Conservation (phyloP, 306 rosid genomes). For the Rubus parviflorus region DNA sequence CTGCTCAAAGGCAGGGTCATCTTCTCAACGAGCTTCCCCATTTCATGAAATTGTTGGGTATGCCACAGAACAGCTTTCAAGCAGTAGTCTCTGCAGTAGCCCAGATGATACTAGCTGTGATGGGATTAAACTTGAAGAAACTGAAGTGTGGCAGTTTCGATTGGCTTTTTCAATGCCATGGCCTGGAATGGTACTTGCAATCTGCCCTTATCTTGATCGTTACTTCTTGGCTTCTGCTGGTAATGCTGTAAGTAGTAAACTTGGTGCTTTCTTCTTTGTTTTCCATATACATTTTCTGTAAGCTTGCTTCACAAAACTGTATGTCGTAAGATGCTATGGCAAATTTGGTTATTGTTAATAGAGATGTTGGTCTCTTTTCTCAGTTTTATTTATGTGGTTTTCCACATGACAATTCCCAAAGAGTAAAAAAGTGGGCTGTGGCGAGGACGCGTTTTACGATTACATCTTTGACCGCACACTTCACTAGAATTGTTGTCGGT, state of each 20-base stretch:
- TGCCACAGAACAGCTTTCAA: conserved; percentile 75
- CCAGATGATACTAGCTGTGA: conserved; percentile 86
- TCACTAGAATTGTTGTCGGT: conserved; percentile 87
- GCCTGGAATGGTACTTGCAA: conserved; percentile 80
- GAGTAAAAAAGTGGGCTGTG: conserved; percentile 60
- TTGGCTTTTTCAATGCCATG: conserved; percentile 50
- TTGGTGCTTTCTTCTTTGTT: conserved; percentile 10
- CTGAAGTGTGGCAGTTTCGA: conserved; percentile 91
- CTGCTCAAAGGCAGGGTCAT: conserved; percentile 71
- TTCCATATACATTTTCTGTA: not conserved
- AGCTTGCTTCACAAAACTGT: not conserved
- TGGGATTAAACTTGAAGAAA: conserved; percentile 82
- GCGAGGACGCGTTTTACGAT: conserved; percentile 73
- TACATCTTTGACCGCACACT: conserved; percentile 76
- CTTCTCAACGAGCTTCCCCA: conserved; percentile 75
- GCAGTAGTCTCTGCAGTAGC: conserved; percentile 86
- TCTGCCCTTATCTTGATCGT: conserved; percentile 89
- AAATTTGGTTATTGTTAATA: conserved; percentile 27
- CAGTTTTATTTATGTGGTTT: conserved; percentile 93
- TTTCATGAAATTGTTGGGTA: conserved; percentile 71
- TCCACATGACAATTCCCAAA: conserved; percentile 69
- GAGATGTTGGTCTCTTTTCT: conserved; percentile 30
- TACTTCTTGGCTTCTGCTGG: conserved; percentile 94
- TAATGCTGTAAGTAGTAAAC: conserved; percentile 64
- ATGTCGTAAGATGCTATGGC: not conserved